A percentile compares a stretch with the other conserved stretches of the same genome.
These are phyloP conservation scores for Zygoascus bituminiphila DNA, from an alignment of 805 yeast species.

Conservation along the genomic window DNA sequence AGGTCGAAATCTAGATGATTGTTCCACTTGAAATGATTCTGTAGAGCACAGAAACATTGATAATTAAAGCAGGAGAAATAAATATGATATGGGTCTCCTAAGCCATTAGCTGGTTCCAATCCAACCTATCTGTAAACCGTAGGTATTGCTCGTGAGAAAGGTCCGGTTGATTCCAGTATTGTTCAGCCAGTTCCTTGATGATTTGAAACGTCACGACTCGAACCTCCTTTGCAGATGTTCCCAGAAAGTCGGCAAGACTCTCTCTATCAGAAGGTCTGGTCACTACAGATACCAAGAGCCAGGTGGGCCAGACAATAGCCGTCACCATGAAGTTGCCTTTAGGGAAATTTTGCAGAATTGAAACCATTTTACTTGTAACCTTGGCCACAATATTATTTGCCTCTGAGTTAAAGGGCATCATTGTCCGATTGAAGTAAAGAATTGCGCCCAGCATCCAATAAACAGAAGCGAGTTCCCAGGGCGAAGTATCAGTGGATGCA, in stretches of 20 bases:
- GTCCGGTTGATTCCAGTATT: not conserved
- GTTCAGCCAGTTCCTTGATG: conserved; percentile 1
- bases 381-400: not conserved
- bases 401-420: not conserved
- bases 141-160: conserved; percentile 2
- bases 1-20: too few species aligned
- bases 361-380: not conserved
- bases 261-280: not conserved
- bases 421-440: not conserved
- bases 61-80: too few species aligned
- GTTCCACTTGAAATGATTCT: too few species aligned
- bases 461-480: not conserved
- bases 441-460: conserved; percentile 1
- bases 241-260: not conserved
- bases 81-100: not conserved
- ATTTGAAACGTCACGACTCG: not conserved
- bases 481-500: not conserved
- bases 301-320: conserved; percentile 5
- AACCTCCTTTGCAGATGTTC: not conserved
- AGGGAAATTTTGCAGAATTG: not conserved
- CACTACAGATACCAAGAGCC: conserved; percentile 3
- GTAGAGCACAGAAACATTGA: too few species aligned
- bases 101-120: conserved; percentile 7
- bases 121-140: not conserved
- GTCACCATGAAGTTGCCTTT: conserved; percentile 1